Conservation (phyloP, 495 filamentous ascomycete species). For the Neurospora africana region DNA sequence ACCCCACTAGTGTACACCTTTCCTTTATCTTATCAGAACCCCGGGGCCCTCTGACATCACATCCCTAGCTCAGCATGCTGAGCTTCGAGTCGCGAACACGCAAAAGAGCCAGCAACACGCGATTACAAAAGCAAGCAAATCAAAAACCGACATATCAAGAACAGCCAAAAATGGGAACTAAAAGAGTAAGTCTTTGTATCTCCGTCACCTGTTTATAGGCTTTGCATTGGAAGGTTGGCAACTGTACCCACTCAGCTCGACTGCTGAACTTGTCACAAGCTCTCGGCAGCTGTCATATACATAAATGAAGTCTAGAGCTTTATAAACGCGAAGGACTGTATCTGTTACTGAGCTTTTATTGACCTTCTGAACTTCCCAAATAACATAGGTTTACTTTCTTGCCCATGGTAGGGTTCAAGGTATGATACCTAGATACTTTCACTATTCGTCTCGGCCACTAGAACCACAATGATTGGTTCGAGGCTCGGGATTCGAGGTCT, state of each 20-base stretch:
- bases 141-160: not conserved
- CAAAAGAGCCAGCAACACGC: not conserved
- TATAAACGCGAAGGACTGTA: not conserved
- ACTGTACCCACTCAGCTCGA: not conserved
- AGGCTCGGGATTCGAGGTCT: not conserved
- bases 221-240: too few relatives aligned
- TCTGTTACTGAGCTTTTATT: not conserved
- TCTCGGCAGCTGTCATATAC: not conserved
- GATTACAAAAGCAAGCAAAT: not conserved
- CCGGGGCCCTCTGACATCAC: not conserved
- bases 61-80: not conserved
- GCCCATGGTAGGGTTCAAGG: constrained; percentile 47
- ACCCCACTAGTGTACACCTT: not conserved
- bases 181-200: not conserved
- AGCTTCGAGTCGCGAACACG: not conserved
- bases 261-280: not conserved
- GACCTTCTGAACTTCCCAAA: not conserved
- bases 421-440: constrained; percentile 6
- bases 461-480: not conserved
- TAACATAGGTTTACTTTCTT: constrained; percentile 38
- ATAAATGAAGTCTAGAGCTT: too few relatives aligned
- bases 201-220: not conserved
- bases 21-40: not conserved
- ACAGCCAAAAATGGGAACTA: not conserved
- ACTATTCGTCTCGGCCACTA: not conserved